A percentile compares a stretch with the other conserved stretches of the same genome.
These are phyloP conservation scores for Vaccinium myrtillus DNA, from an alignment of 148 eudicot species.

Conservation along the genomic window DNA sequence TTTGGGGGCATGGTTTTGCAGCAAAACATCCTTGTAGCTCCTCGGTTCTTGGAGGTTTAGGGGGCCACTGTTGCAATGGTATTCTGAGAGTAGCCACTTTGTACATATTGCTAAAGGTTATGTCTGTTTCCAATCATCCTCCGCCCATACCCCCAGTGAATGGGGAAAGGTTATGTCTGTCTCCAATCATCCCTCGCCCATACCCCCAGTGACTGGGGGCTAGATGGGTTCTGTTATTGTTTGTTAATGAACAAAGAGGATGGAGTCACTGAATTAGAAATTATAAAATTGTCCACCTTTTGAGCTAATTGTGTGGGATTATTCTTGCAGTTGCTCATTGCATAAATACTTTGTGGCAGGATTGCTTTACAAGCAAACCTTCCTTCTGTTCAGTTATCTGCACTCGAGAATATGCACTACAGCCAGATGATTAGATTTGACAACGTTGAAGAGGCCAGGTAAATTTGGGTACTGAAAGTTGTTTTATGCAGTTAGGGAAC, in stretches of 20 bases:
- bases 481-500: constrained; percentile 1
- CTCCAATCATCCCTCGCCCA: too few species aligned
- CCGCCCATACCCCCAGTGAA: too few species aligned
- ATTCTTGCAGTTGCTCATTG: constrained; percentile 4
- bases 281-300: background rate
- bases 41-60: too few species aligned
- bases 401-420: constrained; percentile 95
- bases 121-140: too few species aligned
- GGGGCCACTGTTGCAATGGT: too few species aligned
- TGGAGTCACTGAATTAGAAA: background rate
- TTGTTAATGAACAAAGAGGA: background rate
- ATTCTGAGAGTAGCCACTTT: too few species aligned
- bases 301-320: background rate
- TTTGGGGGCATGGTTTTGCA: too few species aligned
- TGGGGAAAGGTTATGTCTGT: too few species aligned
- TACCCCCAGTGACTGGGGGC: too few species aligned
- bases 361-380: constrained; percentile 65
- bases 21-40: too few species aligned
- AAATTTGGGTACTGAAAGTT: constrained; percentile 17
- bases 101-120: too few species aligned
- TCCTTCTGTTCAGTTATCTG: constrained; percentile 56
- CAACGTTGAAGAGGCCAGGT: constrained; percentile 85
- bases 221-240: too few species aligned
- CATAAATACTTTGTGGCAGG: constrained; percentile 43
- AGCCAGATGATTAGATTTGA: constrained; percentile 92